Conservation (phyloP, 169 alveolate genomes). For the Plasmodium yoelii region DNA sequence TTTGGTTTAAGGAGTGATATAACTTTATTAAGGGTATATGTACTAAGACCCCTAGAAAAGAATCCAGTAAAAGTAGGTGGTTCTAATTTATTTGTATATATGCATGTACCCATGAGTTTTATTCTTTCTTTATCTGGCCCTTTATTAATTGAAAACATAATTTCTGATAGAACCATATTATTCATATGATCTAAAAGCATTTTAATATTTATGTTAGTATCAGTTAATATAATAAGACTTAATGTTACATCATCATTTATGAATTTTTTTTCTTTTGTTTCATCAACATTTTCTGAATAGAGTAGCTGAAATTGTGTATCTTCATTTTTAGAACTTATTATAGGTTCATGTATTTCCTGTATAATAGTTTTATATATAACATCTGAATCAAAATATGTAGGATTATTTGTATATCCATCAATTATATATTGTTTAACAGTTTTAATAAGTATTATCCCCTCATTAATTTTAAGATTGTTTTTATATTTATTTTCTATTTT, state of each 20-base stretch:
- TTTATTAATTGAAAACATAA: conserved; percentile 13
- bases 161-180: conserved; percentile 15
- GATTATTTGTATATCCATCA: conserved; percentile 9
- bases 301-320: conserved; percentile 14
- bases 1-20: conserved; percentile 8
- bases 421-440: conserved; percentile 47
- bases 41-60: conserved; percentile 65
- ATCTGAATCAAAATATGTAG: conserved; percentile 38
- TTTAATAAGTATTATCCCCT: conserved; percentile 33
- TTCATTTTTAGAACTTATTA: no score
- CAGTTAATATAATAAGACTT: conserved; percentile 40
- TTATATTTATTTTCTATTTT: conserved; percentile 30
- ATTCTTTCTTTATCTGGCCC: conserved; percentile 39
- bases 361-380: conserved; percentile 53
- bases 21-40: conserved; percentile 52
- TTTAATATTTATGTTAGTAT: neutral
- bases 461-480: conserved; percentile 31
- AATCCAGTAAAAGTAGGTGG: conserved; percentile 60
- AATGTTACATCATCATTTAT: conserved; percentile 38
- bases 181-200: conserved; percentile 14
- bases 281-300: conserved; percentile 34
- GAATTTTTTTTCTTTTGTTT: neutral
- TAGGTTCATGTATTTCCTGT: conserved; percentile 10
- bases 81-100: conserved; percentile 26
- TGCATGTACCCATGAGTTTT: conserved; percentile 52